Evolutionary conservation across 768 basidiomycete species (phyloP).

Genomic region (Agaricus bisporus): DNA sequence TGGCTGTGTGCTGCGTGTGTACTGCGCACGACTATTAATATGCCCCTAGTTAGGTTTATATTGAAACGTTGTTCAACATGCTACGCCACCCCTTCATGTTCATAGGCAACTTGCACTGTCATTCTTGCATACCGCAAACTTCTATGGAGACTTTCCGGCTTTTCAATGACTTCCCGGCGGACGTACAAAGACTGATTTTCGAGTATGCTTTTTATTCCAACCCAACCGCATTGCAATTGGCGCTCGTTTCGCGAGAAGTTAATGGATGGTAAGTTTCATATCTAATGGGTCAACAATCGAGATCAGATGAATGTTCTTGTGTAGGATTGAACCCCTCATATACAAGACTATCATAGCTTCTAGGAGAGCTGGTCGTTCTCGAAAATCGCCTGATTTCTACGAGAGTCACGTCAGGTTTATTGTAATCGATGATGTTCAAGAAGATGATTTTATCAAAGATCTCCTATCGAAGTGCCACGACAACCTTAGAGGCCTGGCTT

Average conservation of each 20-base stretch:
- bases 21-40: too few relatives aligned
- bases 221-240: background rate
- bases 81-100: background rate
- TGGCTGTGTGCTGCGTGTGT: too few relatives aligned
- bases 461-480: background rate
- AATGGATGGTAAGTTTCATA: background rate
- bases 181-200: constrained; percentile 1
- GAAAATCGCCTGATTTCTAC: background rate
- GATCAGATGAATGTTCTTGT: background rate
- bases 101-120: background rate
- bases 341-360: background rate
- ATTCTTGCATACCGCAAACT: background rate
- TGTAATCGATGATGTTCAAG: background rate
- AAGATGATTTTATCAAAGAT: background rate
- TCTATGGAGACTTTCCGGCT: background rate
- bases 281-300: background rate
- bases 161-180: background rate
- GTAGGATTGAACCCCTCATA: constrained; percentile 4
- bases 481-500: background rate
- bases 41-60: too few relatives aligned
- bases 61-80: background rate
- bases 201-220: background rate
- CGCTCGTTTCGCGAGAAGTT: constrained; percentile 2
- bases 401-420: background rate
- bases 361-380: background rate